Conservation (phyloP, 1,139 yeast genomes). For the Kluyveromyces marxianus region DNA sequence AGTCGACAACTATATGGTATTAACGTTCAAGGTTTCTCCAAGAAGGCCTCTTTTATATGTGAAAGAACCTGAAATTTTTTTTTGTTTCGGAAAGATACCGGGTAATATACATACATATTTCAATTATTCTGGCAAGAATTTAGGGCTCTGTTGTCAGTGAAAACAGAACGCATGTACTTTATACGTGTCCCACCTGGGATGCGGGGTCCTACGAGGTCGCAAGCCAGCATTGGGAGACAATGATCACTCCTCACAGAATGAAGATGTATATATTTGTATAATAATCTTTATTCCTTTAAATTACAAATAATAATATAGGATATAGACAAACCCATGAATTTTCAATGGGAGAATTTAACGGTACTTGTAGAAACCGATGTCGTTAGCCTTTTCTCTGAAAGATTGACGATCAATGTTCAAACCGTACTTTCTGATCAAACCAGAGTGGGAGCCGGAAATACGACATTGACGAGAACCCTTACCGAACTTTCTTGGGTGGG, state of each 20-base stretch:
- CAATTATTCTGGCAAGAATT: too few relatives aligned
- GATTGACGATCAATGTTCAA: slow-evolving; percentile 99
- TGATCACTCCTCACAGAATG: not conserved
- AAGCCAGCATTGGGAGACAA: too few relatives aligned
- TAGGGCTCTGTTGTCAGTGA: too few relatives aligned
- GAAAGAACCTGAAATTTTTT: too few relatives aligned
- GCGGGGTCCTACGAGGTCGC: too few relatives aligned
- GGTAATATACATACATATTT: too few relatives aligned
- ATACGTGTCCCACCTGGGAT: too few relatives aligned
- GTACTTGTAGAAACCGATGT: slow-evolving; percentile 99
- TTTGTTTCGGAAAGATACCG: too few relatives aligned
- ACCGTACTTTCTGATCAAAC: slow-evolving; percentile 99
- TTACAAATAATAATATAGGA: slow-evolving; percentile 4
- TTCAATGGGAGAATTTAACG: slow-evolving; percentile 6
- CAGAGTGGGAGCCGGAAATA: slow-evolving; percentile 97
- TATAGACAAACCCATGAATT: not conserved
- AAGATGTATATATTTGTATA: not conserved
- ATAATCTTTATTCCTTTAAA: slow-evolving; percentile 4
- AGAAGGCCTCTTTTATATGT: too few relatives aligned
- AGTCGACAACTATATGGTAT: not conserved
- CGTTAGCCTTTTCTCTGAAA: slow-evolving; percentile 99
- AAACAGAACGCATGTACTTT: too few relatives aligned
- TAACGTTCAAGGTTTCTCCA: too few relatives aligned
- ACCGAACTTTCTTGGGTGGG: slow-evolving; percentile 99
- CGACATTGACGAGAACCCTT: slow-evolving; percentile 99